Base-by-base conservation (phyloP, 1,139 yeast species). In the Geotrichum aggregatum region DNA sequence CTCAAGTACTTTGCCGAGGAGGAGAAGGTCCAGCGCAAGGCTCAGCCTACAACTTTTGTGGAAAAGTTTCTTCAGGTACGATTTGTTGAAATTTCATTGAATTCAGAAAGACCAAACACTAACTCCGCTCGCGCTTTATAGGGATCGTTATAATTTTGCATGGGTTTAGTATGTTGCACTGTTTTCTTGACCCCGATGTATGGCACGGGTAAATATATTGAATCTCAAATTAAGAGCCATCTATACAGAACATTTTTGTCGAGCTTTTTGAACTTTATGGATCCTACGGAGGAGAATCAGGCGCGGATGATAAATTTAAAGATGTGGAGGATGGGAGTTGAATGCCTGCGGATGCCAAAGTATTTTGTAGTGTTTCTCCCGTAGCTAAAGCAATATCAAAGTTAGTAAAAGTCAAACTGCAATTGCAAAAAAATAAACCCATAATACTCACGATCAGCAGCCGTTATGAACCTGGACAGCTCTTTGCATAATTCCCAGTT, bases 1-100 rank as follows among this genome's bases (percentile, higher is more conserved):
- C 75, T 85, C 80, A 82, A 84, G 71, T 87, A 82, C 73, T 87
- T 87, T 63, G 87, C 83, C 62, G 82, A 82, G 63, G 85, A 80
- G 68, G 77, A 78, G 52, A 63, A 59, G 16, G 60, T 70, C 24
- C 55, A 60, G 54, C 61, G 64, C 49, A 66, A 62, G 63, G 60
- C 61, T 49, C 60, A 59, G 56, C 61, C 69, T 11, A 61, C 60
- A 52, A 63, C 65, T 58, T 69, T 87, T 64, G 80, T 87, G 52
- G 81, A 80, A 70, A 83, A 82, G 68, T 87, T 87, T 76, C 78
- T 87, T 54, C 66, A 65, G 57, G 58, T 52, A 39, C 24, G 54
- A 48, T 11, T 4, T 10, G 22, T 5, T 13, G 16, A 33, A 24
- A 36, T 36, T n/a, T n/a, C n/a, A n/a, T n/a, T n/a, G n/a, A n/a